Evolutionary conservation across 257 asterid genomes (phyloP).

Genomic region (Knoxia roxburghii): DNA sequence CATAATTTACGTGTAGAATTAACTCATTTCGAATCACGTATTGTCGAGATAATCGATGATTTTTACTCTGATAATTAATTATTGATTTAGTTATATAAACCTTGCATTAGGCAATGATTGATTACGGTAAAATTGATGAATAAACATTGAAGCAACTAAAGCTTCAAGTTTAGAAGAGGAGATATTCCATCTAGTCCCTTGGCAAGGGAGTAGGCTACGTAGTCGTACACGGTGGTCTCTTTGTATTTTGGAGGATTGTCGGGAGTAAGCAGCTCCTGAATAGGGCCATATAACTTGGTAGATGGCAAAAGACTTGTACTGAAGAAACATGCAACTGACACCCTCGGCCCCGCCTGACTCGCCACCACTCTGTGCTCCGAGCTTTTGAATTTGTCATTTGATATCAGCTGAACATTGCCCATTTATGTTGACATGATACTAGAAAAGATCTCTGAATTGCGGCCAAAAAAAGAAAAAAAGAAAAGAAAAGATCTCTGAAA

Average conservation of each 20-base stretch:
- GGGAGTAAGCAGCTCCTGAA: slow-evolving; percentile 15
- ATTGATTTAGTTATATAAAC: too few species aligned
- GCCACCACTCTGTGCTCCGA: slow-evolving; percentile 25
- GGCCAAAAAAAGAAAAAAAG: too few species aligned
- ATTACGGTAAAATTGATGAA: too few species aligned
- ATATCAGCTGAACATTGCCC: slow-evolving; percentile 19
- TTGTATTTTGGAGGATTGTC: slow-evolving; percentile 27
- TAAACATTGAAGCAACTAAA: neutral
- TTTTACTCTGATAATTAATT: too few species aligned
- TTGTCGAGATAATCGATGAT: too few species aligned
- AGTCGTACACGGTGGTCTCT: slow-evolving; percentile 21
- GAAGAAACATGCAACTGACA: slow-evolving; percentile 27
- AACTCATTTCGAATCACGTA: too few species aligned
- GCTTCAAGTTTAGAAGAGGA: slow-evolving; percentile 21
- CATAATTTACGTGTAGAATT: too few species aligned
- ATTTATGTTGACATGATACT: neutral
- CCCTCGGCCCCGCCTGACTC: slow-evolving; percentile 19
- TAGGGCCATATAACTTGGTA: slow-evolving; percentile 22
- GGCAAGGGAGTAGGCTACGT: slow-evolving; percentile 1
- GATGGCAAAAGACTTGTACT: slow-evolving; percentile 18
- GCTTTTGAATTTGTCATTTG: slow-evolving; percentile 26
- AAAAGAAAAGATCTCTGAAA: too few species aligned
- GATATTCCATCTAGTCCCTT: slow-evolving; percentile 23
- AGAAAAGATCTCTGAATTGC: too few species aligned
- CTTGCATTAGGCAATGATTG: too few species aligned